Conservation (phyloP, 2,329 filamentous ascomycete species). For the Phaeomoniella chlamydospora region DNA sequence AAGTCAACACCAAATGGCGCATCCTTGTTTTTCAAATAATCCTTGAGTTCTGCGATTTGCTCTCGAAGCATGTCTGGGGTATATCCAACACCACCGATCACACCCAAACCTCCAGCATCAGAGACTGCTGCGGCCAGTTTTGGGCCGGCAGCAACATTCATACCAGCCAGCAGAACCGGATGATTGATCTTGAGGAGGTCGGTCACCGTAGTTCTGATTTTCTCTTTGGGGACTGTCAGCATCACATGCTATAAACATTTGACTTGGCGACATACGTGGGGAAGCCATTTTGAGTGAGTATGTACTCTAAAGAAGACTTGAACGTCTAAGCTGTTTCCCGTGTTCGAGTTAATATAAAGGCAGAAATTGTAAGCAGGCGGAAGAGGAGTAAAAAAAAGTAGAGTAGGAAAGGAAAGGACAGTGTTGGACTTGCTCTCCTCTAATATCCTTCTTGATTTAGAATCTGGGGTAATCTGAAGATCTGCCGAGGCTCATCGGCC, state of each 20-base stretch:
- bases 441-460: no score
- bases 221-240: slow-evolving; percentile 37
- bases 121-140: slow-evolving; percentile 94
- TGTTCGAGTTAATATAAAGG: no score
- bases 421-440: no score
- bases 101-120: slow-evolving; percentile 90
- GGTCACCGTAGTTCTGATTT: slow-evolving; percentile 81
- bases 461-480: no score
- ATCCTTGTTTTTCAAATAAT: slow-evolving; percentile 74
- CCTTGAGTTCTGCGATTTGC: slow-evolving; percentile 89
- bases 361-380: no score
- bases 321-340: no score
- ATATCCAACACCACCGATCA: slow-evolving; percentile 84
- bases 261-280: slow-evolving; percentile 3
- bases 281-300: slow-evolving; percentile 5
- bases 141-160: slow-evolving; percentile 97
- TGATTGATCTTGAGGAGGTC: slow-evolving; percentile 98
- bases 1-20: slow-evolving; percentile 92
- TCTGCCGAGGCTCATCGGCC: no score
- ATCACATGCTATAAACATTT: no score
- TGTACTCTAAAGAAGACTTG: no score
- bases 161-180: slow-evolving; percentile 86
- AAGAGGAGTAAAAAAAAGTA: no score
- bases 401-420: no score
- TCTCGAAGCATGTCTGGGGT: slow-evolving; percentile 94